Base-by-base conservation (phyloP, 2,329 filamentous ascomycete genomes). In the Epichloe sp. region DNA sequence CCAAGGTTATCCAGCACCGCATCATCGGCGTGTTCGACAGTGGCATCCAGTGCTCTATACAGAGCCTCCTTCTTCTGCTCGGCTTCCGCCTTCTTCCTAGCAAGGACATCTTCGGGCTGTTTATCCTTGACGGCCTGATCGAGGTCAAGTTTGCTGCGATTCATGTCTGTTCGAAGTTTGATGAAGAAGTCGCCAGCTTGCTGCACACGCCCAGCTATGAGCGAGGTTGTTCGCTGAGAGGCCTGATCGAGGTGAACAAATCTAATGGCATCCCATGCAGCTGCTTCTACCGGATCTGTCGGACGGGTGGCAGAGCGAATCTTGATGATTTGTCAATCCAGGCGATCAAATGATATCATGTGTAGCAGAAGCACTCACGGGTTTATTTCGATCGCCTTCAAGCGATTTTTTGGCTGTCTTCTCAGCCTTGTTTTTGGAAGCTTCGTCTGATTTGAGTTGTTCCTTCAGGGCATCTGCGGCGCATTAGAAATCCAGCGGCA, bases 1-100 rank as follows among this genome's bases (percentile, higher is more conserved):
- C 78, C 78, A 37, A 82, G 66, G 50, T 80, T 80, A 57, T 78
- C 74, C 40, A 82, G 63, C 14, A 80, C 75, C 21, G 72, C 70
- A 44, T 72, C 70, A 59, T 80, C 76, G 12, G 77, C 78, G 63
- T 73, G 73, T 23, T 72, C 68, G 48, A 77, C 70, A 1, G 76
- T 77, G 11, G 75, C 71, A 54, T 80, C 72, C 45, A 81, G 66
- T 2, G 76, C 74, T 49, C 70, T 64, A 55, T 70, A 73, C 5
- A 82, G 65, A 4, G 72, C 67, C 40, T 76, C 69, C 52, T 74
- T 71, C 56, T 73, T 74, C 49, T 64, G 59, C 3, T 70, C 68
- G 5, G 73, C 67, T 8, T 67, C 65, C 7, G 65, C 62, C 55
- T 70, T 73, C 15, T 74, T 59, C 43, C 61, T 65, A 4, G 63